These are phyloP conservation scores for Aspergillus ruber DNA, from an alignment of 2,329 filamentous ascomycete genomes.

Conservation along the genomic window DNA sequence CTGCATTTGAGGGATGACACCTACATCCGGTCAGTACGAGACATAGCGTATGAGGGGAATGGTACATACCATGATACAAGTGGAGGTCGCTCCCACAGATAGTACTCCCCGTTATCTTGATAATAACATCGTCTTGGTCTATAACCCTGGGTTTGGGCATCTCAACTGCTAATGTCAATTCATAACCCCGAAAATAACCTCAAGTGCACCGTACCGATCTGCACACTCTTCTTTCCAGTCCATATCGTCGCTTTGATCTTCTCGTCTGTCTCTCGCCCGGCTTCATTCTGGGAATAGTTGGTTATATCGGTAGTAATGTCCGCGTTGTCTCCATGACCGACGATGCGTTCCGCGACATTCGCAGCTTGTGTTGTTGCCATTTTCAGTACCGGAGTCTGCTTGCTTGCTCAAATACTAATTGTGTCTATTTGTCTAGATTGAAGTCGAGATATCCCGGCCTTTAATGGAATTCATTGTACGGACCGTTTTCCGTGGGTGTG, in stretches of 20 bases:
- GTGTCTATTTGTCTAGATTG: background rate
- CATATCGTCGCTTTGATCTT: slow-evolving; percentile 76
- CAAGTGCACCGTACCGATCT: slow-evolving; percentile 46
- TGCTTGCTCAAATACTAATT: too few species aligned
- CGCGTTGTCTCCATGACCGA: slow-evolving; percentile 58
- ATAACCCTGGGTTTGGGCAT: slow-evolving; percentile 65
- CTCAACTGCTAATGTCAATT: slow-evolving; percentile 41
- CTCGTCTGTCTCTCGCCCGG: slow-evolving; percentile 47
- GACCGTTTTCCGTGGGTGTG: background rate
- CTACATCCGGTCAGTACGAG: slow-evolving; percentile 16
- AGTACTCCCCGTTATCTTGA: slow-evolving; percentile 65
- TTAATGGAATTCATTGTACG: background rate
- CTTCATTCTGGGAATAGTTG: slow-evolving; percentile 54
- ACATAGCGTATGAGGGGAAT: background rate
- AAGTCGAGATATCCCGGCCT: background rate
- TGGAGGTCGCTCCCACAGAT: slow-evolving; percentile 58
- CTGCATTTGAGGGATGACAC: slow-evolving; percentile 51
- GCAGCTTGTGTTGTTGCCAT: slow-evolving; percentile 64
- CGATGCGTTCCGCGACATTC: slow-evolving; percentile 56
- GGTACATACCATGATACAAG: slow-evolving; percentile 34
- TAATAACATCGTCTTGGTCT: slow-evolving; percentile 69
- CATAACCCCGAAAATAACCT: background rate
- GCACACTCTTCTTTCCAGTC: slow-evolving; percentile 74
- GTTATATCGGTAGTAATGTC: slow-evolving; percentile 63
- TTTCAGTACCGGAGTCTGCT: background rate